phyloP scores from a whole-genome alignment of 1,139 yeast species.

The Yueomyces sp. region DNA sequence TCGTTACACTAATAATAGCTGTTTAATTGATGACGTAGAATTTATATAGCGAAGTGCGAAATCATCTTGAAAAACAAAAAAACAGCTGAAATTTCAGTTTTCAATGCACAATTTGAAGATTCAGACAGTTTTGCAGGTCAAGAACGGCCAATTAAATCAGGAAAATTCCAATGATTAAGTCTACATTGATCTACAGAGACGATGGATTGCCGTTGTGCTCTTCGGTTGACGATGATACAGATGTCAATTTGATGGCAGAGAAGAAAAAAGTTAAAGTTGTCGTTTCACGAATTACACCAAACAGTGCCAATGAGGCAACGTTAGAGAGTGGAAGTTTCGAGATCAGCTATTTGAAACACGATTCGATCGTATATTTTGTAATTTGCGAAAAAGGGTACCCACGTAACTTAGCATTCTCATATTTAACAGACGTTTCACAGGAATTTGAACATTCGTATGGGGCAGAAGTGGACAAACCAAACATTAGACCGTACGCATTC shows the following conservation, averaged over 20 bases:
- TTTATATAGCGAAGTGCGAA: too few relatives aligned
- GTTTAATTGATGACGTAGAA: too few relatives aligned
- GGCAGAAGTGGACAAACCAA: slow-evolving; percentile 46
- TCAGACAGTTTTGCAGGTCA: too few relatives aligned
- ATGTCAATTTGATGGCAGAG: slow-evolving; percentile 48
- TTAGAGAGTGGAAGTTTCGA: slow-evolving; percentile 65
- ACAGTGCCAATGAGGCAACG: slow-evolving; percentile 77
- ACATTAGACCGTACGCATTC: slow-evolving; percentile 79
- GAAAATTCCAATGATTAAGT: slow-evolving; percentile 42
- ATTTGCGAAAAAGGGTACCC: slow-evolving; percentile 75
- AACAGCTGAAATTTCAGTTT: not conserved
- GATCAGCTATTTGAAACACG: slow-evolving; percentile 60
- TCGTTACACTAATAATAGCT: too few relatives aligned
- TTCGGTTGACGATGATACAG: slow-evolving; percentile 76
- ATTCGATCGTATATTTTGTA: slow-evolving; percentile 61
- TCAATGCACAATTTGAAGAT: too few relatives aligned
- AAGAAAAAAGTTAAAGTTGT: slow-evolving; percentile 77
- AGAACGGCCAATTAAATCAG: not conserved
- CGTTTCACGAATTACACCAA: slow-evolving; percentile 62
- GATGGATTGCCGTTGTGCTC: slow-evolving; percentile 84
- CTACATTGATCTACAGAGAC: slow-evolving; percentile 58
- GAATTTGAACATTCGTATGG: slow-evolving; percentile 81
- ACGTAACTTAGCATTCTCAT: slow-evolving; percentile 78
- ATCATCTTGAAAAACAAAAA: not conserved
- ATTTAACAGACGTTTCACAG: slow-evolving; percentile 64